phyloP scores from a whole-genome alignment of 306 rosid genomes.

The Acacia melanoxylon region DNA sequence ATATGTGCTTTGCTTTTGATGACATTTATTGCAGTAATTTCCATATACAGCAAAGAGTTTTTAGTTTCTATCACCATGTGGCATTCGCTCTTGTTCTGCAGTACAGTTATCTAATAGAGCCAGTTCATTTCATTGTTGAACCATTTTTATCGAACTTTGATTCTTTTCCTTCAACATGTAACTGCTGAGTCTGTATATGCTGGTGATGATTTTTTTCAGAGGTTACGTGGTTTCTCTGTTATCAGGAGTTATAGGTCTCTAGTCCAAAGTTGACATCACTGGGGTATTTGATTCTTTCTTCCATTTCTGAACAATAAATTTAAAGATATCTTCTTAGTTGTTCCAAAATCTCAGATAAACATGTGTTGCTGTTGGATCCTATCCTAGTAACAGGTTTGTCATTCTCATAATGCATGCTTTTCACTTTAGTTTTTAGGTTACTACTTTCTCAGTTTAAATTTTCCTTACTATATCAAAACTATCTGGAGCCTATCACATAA shows the following conservation, averaged over 20 bases:
- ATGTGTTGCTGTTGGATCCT: conserved; percentile 90
- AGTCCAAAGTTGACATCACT: conserved; percentile 18
- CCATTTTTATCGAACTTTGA: neutral
- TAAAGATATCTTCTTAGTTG: neutral
- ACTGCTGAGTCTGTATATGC: conserved; percentile 86
- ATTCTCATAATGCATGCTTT: neutral
- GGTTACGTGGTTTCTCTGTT: conserved; percentile 95
- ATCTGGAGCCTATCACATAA: neutral
- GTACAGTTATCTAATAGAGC: neutral
- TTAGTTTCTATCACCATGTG: neutral
- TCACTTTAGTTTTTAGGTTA: neutral
- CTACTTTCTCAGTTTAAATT: neutral
- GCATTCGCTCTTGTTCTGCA: neutral
- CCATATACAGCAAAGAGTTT: neutral
- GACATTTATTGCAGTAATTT: neutral
- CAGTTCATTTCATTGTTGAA: neutral
- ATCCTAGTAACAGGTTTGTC: conserved; percentile 92
- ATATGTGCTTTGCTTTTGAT: neutral
- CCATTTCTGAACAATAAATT: conserved; percentile 5
- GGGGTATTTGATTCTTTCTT: conserved; percentile 22
- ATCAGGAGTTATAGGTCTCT: conserved; percentile 72
- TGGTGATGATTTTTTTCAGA: conserved; percentile 95
- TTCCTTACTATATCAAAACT: neutral
- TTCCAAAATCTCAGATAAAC: conserved; percentile 74
- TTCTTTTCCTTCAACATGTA: conserved; percentile 17